Evolutionary conservation across 495 filamentous ascomycete species (phyloP).

Genomic region (Penicillium riverlandense): DNA sequence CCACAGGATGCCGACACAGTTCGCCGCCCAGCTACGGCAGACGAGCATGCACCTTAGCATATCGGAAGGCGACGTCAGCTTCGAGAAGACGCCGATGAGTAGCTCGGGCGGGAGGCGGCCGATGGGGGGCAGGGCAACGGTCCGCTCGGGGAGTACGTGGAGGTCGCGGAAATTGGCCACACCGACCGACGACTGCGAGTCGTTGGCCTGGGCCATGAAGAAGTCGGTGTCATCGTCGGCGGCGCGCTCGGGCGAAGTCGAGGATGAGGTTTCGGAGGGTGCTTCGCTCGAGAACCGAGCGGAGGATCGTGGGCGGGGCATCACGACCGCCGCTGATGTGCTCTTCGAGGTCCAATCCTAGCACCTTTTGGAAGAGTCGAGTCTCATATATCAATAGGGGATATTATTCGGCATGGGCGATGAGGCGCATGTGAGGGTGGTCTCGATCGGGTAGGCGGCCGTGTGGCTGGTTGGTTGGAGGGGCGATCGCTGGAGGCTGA

Average conservation of each 20-base stretch:
- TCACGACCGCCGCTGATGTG: slow-evolving; percentile 9
- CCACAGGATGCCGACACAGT: slow-evolving; percentile 90
- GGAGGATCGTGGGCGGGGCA: slow-evolving; percentile 32
- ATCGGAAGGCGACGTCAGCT: slow-evolving; percentile 66
- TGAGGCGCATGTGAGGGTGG: too few relatives aligned
- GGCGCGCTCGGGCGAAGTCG: slow-evolving; percentile 74
- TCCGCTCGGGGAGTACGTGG: slow-evolving; percentile 47
- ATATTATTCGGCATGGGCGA: too few relatives aligned
- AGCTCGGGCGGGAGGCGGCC: slow-evolving; percentile 86
- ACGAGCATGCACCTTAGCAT: slow-evolving; percentile 86
- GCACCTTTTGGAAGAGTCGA: background rate
- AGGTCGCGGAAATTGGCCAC: slow-evolving; percentile 70
- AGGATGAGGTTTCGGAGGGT: slow-evolving; percentile 60
- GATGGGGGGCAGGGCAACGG: slow-evolving; percentile 59
- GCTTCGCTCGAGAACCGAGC: slow-evolving; percentile 40
- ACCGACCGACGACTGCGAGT: slow-evolving; percentile 84
- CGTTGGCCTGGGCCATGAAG: slow-evolving; percentile 75
- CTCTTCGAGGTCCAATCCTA: background rate
- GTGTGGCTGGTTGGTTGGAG: too few relatives aligned
- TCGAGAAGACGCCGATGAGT: slow-evolving; percentile 84
- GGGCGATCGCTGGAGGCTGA: too few relatives aligned
- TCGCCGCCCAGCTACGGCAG: slow-evolving; percentile 85
- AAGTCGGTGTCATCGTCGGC: slow-evolving; percentile 92
- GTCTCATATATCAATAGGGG: slow-evolving; percentile 1
- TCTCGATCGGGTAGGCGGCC: too few relatives aligned